Evolutionary conservation across 805 yeast species (phyloP).

Genomic region (Ogataea populi-albae): DNA sequence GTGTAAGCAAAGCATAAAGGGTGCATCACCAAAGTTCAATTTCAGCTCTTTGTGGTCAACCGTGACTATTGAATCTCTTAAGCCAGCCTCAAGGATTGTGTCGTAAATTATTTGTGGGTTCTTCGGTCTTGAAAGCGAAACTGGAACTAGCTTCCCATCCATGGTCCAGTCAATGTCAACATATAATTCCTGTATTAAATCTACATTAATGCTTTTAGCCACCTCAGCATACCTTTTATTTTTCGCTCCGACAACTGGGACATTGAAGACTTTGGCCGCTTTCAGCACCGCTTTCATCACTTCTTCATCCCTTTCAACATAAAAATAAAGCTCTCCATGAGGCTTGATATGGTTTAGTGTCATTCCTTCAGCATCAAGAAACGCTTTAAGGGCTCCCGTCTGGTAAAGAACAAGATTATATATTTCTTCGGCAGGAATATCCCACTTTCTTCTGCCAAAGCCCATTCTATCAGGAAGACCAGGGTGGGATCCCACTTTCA

Average conservation of each 20-base stretch:
- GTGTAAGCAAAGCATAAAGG: constrained; percentile 35
- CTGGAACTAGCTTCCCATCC: constrained; percentile 32
- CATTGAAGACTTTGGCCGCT: constrained; percentile 35
- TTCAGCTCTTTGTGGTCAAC: constrained; percentile 24
- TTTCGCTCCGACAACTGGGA: constrained; percentile 39
- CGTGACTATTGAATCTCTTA: constrained; percentile 23
- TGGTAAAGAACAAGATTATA: constrained; percentile 37
- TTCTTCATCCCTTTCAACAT: constrained; percentile 35
- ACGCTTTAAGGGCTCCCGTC: constrained; percentile 38
- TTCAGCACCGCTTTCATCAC: constrained; percentile 36
- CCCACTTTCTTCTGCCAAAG: constrained; percentile 39
- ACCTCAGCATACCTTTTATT: constrained; percentile 29
- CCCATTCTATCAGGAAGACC: constrained; percentile 39
- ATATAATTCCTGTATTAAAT: constrained; percentile 37
- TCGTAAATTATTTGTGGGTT: constrained; percentile 33
- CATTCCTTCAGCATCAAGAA: constrained; percentile 36
- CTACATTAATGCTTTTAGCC: constrained; percentile 33
- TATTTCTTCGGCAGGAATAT: constrained; percentile 36
- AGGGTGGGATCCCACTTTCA: constrained; percentile 39
- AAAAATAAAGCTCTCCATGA: constrained; percentile 39
- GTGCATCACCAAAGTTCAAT: constrained; percentile 30
- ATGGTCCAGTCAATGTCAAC: constrained; percentile 34
- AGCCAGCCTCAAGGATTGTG: constrained; percentile 28
- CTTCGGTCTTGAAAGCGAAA: constrained; percentile 30
- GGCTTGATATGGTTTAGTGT: constrained; percentile 35